Evolutionary conservation across 148 eudicot genomes (phyloP).

Genomic region (Bassia scoparia): DNA sequence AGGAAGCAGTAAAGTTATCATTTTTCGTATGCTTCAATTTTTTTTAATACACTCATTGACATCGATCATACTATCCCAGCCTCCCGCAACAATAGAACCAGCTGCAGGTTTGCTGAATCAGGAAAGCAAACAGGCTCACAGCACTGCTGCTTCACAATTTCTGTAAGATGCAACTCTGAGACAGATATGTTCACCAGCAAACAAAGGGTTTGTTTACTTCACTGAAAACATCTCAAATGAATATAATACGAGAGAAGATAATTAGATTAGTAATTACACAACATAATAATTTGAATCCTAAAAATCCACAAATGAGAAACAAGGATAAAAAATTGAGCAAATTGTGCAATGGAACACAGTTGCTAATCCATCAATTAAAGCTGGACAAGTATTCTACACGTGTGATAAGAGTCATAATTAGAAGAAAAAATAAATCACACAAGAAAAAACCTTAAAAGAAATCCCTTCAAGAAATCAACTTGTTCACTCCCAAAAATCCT

Average conservation of each 20-base stretch:
- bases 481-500: slow-evolving; percentile 18
- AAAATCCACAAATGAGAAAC: no score
- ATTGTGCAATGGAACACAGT: no score
- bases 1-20: slow-evolving; percentile 38
- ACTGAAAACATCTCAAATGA: no score
- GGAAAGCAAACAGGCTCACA: not conserved
- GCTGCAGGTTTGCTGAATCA: slow-evolving; percentile 16
- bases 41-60: slow-evolving; percentile 7
- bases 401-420: not conserved
- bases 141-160: no score
- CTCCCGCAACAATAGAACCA: slow-evolving; percentile 11
- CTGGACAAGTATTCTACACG: not conserved
- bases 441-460: not conserved
- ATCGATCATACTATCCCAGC: not conserved
- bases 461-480: slow-evolving; percentile 2
- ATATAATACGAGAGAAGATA: no score
- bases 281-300: no score
- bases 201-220: no score
- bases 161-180: no score
- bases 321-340: no score
- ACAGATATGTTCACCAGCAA: no score
- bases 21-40: not conserved
- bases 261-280: no score
- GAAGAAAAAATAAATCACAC: not conserved
- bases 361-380: not conserved